A percentile compares a stretch with the other conserved stretches of the same genome.
phyloP scores from a whole-genome alignment of 495 filamentous ascomycete species.

The Choiromyces venosus region DNA sequence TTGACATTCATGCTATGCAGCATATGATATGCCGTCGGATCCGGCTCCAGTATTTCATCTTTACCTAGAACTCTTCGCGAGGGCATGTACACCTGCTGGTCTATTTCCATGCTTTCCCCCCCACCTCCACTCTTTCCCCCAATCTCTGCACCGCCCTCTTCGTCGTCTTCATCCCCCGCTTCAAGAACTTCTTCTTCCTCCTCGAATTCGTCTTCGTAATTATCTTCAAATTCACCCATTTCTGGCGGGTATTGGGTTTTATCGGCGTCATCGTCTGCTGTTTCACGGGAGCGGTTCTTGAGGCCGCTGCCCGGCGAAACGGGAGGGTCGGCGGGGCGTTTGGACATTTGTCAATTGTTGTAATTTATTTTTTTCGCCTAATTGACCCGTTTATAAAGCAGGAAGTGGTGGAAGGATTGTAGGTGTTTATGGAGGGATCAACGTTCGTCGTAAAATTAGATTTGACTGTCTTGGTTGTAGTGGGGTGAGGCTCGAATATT shows the following conservation, averaged over 20 bases:
- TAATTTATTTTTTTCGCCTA: neutral
- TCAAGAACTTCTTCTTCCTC: constrained; percentile 94
- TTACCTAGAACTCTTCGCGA: constrained; percentile 78
- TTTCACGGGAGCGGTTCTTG: constrained; percentile 43
- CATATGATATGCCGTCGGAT: constrained; percentile 91
- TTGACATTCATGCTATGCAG: constrained; percentile 84
- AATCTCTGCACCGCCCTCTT: constrained; percentile 67
- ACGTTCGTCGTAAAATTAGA: neutral
- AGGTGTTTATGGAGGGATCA: neutral
- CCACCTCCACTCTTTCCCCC: constrained; percentile 46
- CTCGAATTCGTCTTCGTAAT: constrained; percentile 95
- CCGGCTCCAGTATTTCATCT: constrained; percentile 83
- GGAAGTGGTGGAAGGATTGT: neutral
- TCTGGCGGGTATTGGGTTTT: constrained; percentile 44
- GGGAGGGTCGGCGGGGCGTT: constrained; percentile 45
- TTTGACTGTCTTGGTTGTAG: neutral
- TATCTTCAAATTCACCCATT: constrained; percentile 87
- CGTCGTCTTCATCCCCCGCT: constrained; percentile 69
- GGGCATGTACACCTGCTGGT: constrained; percentile 86
- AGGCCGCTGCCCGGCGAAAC: constrained; percentile 38
- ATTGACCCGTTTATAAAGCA: neutral
- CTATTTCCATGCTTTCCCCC: constrained; percentile 79
- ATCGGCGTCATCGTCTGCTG: constrained; percentile 1
- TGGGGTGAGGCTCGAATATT: neutral
- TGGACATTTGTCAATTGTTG: constrained; percentile 36